Evolutionary conservation across 2,329 filamentous ascomycete genomes (phyloP), one percentile per base, ranked within the genome.

Genomic region (Sphaerulina populicola): DNA sequence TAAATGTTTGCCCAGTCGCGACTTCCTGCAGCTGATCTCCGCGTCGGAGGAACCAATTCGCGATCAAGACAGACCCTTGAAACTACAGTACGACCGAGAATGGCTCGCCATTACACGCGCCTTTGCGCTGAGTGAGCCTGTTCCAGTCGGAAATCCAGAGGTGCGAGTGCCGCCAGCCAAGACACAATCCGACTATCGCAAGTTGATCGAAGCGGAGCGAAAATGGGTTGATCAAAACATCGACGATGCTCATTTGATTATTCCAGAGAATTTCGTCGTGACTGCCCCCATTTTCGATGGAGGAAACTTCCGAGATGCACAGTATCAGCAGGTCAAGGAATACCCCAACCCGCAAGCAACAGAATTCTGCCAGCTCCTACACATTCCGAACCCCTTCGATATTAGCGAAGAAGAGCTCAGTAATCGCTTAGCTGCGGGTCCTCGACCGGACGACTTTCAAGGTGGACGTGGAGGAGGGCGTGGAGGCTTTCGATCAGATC

Each of bases 21-120:
- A 89, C 54, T 97, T 91, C 64, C 75, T 98, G 2, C 88, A 97
- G 60, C 74, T 97, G 2, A 73, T 85, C 31, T 78, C 85, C 30
- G 72, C 91, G 14, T 64, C 71, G 2, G 73, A 81, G 2, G 63
- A 76, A 38, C 57, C 66, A n/a, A 57, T 61, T 9, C 57, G 57
- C 3, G 54, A 60, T 4, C 44, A 48, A 6, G 55, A 66, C 21
- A 38, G 71, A 44, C 81, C 81, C 1, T 78, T 81, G 59, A 74
- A 72, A 9, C 75, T 96, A 0, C 73, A 82, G 43, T 97, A 98
- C 66, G 93, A 98, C 67, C 81, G 83, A 9, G 93, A 98, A 71
- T 98, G 91, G 91, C 81, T 98, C 6, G 86, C 93, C 38, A 96
- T 98, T 57, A 90, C 84, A 10, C 85, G 91, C 38, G 84, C 82